phyloP scores from a whole-genome alignment of 768 basidiomycete genomes.

The Boletus eberwhitei region DNA sequence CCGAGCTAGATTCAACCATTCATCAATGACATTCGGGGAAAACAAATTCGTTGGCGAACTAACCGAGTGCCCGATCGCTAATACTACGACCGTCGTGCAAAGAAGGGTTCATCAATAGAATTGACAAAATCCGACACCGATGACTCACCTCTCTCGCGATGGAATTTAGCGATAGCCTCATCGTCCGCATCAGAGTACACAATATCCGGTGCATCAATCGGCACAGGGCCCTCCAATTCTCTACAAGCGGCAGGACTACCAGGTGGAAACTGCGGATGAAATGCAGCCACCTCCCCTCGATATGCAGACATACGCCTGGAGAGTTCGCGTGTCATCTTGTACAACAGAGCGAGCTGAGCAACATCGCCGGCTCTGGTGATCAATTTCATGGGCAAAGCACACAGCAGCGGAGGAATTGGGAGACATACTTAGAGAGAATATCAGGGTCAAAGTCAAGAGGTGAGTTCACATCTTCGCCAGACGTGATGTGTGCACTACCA shows the following conservation, averaged over 20 bases:
- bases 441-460: constrained; percentile 44
- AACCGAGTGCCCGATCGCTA: constrained; percentile 15
- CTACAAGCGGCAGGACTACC: constrained; percentile 28
- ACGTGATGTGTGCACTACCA: constrained; percentile 48
- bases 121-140: neutral
- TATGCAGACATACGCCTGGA: constrained; percentile 47
- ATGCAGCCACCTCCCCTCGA: constrained; percentile 16
- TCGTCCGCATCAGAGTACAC: constrained; percentile 35
- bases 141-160: constrained; percentile 16
- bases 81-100: neutral
- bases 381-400: neutral
- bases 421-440: constrained; percentile 41
- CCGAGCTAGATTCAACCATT: constrained; percentile 42
- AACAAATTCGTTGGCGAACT: neutral
- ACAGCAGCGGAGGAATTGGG: neutral
- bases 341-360: constrained; percentile 44
- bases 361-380: constrained; percentile 35
- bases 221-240: constrained; percentile 17
- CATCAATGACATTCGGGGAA: neutral
- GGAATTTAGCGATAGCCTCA: constrained; percentile 28
- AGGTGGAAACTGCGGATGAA: constrained; percentile 29
- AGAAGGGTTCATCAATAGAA: neutral
- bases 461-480: constrained; percentile 39
- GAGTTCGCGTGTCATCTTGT: constrained; percentile 55
- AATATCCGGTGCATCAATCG: constrained; percentile 30